Evolutionary conservation across 1,139 yeast genomes (phyloP), one percentile per base, ranked within the genome.

Genomic region (Candida sanyaensis): DNA sequence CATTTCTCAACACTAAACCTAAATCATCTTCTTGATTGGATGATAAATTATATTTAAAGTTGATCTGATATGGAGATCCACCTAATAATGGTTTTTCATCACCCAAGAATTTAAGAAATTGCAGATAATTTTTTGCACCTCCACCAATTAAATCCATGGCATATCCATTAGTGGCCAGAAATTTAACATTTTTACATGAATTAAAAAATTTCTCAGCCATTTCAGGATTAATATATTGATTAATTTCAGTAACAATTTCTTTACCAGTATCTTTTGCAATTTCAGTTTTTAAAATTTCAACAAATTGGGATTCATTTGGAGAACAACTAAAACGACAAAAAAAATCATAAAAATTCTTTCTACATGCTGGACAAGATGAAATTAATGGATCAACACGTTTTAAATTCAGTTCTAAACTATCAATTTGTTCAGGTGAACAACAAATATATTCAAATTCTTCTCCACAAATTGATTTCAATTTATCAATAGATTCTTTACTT

Each of bases 71-170:
- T 0, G 98, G 97, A 0, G 97, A 89, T 0, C 98, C 98, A 0
- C 98, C 98, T 5, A 93, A 71, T 54, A 89, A 58, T 0, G 98
- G 98, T 62, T 92, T 92, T 57, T 91, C 96, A 62, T 92, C 98
- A 6, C 98, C 98, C 49, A 93, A 68, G 61, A 92, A 93, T 65
- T 90, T 88, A 56, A 93, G 71, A 62, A 93, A 93, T 46, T 82
- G 83, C 39, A 72, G 61, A 61, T 81, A 88, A 59, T 84, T 81
- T 50, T 76, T 78, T 2, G 98, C 98, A 0, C 98, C 98, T 8
- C 99, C 99, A 6, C 99, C 99, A 44, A 93, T 86, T 44, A 93
- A 76, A 62, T 93, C 98, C 97, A 93, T 91, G 7, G 97, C 98
- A 59, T 80, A 88, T 2, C 98, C 97, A 65, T 92, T 92, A 8